A percentile compares a stretch with the other conserved stretches of the same genome.
These are phyloP conservation scores for Parathielavia hyrcaniae DNA, from an alignment of 495 filamentous ascomycete species.

Conservation along the genomic window DNA sequence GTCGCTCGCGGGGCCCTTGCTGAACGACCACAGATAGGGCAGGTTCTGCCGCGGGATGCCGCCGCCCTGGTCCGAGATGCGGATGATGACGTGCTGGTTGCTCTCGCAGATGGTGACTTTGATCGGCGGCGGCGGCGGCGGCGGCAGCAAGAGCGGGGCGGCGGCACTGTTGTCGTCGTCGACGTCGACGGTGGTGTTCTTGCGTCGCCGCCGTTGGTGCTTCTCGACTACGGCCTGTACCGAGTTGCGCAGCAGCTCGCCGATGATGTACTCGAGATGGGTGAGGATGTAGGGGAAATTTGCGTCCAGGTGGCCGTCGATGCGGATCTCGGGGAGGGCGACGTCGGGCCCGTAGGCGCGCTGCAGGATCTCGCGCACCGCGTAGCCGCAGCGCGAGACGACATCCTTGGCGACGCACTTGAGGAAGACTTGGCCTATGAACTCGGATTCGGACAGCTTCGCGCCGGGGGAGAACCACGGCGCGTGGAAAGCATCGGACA, in stretches of 20 bases:
- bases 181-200: slow-evolving; percentile 26
- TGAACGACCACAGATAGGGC: slow-evolving; percentile 94
- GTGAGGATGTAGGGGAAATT: slow-evolving; percentile 95
- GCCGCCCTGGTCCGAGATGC: slow-evolving; percentile 91
- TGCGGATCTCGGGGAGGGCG: slow-evolving; percentile 70
- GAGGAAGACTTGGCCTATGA: slow-evolving; percentile 92
- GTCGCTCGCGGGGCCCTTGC: slow-evolving; percentile 73
- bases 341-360: slow-evolving; percentile 63
- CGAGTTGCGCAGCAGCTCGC: slow-evolving; percentile 90
- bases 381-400: slow-evolving; percentile 70
- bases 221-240: slow-evolving; percentile 85
- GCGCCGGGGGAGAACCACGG: slow-evolving; percentile 87
- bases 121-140: slow-evolving; percentile 62
- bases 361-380: slow-evolving; percentile 61
- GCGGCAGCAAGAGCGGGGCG: too few species aligned
- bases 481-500: slow-evolving; percentile 93
- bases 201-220: slow-evolving; percentile 27
- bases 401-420: slow-evolving; percentile 90
- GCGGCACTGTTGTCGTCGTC: too few species aligned
- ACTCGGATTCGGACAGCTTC: slow-evolving; percentile 67
- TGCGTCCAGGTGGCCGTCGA: slow-evolving; percentile 79
- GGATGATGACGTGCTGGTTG: slow-evolving; percentile 90
- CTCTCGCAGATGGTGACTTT: slow-evolving; percentile 93
- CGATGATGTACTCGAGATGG: slow-evolving; percentile 94
- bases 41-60: slow-evolving; percentile 78